phyloP scores from a whole-genome alignment of 768 basidiomycete genomes.

The Gymnopilus dilepis region DNA sequence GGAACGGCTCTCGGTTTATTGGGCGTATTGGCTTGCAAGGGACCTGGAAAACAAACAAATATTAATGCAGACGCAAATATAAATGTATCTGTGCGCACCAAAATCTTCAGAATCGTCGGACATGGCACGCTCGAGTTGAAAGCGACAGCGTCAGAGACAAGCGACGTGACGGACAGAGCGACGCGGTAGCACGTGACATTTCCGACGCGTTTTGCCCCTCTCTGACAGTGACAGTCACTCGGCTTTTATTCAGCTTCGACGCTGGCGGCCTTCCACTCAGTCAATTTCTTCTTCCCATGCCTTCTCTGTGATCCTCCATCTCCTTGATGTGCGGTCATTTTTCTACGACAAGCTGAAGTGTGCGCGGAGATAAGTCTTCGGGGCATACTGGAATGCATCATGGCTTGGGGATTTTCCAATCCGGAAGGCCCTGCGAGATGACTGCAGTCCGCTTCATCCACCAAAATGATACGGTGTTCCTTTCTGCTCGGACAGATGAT shows the following conservation, averaged over 20 bases:
- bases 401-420: too few species aligned
- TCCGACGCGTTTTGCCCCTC: conserved; percentile 14
- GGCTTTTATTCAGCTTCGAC: not conserved
- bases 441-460: too few species aligned
- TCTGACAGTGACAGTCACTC: too few species aligned
- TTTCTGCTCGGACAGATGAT: too few species aligned
- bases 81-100: conserved; percentile 15
- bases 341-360: too few species aligned
- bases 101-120: conserved; percentile 27
- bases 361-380: too few species aligned
- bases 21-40: conserved; percentile 15
- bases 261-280: not conserved
- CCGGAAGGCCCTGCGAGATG: too few species aligned
- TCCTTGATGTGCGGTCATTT: not conserved
- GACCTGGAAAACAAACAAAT: conserved; percentile 6
- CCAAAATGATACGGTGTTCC: too few species aligned
- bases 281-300: not conserved
- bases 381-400: too few species aligned
- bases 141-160: conserved; percentile 21
- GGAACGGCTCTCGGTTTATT: conserved; percentile 7
- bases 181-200: conserved; percentile 19
- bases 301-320: not conserved
- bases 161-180: conserved; percentile 20
- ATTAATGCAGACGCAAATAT: not conserved
- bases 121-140: conserved; percentile 15